A percentile compares a stretch with the other conserved stretches of the same genome.
These are phyloP conservation scores for Purpureocillium lavendulum DNA, from an alignment of 2,329 filamentous ascomycete species.

Conservation along the genomic window DNA sequence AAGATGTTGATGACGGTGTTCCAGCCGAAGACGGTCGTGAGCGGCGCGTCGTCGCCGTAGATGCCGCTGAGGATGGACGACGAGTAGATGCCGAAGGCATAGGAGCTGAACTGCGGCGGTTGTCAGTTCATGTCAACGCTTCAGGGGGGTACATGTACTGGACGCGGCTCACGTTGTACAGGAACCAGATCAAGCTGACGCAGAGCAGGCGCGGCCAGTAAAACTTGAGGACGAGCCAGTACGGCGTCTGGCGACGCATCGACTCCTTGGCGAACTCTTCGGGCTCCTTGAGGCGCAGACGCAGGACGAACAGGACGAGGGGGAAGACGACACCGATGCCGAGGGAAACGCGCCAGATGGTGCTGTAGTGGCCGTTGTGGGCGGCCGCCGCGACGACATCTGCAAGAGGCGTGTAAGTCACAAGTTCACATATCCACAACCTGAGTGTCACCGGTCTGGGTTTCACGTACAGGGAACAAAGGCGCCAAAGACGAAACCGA, in stretches of 20 bases:
- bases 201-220: constrained; percentile 67
- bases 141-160: not conserved
- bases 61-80: constrained; percentile 63
- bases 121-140: constrained; percentile 2
- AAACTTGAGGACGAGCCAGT: constrained; percentile 47
- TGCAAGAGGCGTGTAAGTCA: constrained; percentile 1
- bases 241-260: constrained; percentile 55
- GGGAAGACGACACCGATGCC: constrained; percentile 76
- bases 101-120: constrained; percentile 56
- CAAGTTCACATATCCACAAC: too few species aligned
- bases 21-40: constrained; percentile 81
- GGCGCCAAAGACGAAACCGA: constrained; percentile 71
- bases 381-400: constrained; percentile 48
- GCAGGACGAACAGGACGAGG: constrained; percentile 59
- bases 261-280: constrained; percentile 66
- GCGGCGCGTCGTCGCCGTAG: constrained; percentile 46
- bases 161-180: constrained; percentile 54
- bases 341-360: constrained; percentile 75
- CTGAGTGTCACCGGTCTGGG: too few species aligned
- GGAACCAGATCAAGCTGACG: constrained; percentile 74
- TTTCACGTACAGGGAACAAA: constrained; percentile 59
- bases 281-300: constrained; percentile 67
- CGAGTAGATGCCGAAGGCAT: constrained; percentile 81
- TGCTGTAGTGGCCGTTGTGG: constrained; percentile 53
- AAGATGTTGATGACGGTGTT: constrained; percentile 83